phyloP scores from a whole-genome alignment of 129 eudicot genomes.

The Scalesia atractyloides region DNA sequence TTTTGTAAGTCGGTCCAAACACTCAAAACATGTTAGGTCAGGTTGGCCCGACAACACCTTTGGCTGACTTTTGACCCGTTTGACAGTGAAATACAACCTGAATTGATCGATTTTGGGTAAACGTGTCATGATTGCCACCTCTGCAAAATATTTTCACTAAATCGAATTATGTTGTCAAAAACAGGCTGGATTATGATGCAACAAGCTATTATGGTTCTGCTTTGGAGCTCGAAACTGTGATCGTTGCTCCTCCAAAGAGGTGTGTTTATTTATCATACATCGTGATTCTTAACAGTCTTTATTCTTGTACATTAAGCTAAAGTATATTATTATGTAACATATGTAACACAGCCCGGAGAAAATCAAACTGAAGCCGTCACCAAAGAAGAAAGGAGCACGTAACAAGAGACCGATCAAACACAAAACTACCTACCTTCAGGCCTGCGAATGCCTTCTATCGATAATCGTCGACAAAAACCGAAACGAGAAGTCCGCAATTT shows the following conservation, averaged over 20 bases:
- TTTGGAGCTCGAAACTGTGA: slow-evolving; percentile 42
- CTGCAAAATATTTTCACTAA: neutral
- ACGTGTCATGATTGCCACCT: neutral
- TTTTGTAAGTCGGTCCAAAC: too few relatives aligned
- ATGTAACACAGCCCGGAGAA: slow-evolving; percentile 55
- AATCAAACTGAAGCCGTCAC: slow-evolving; percentile 41
- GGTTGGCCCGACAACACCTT: neutral
- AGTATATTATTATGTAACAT: neutral
- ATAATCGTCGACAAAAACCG: slow-evolving; percentile 63
- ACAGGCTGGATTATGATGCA: slow-evolving; percentile 49
- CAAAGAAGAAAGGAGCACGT: slow-evolving; percentile 48
- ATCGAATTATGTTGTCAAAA: neutral
- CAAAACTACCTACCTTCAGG: slow-evolving; percentile 54
- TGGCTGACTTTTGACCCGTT: neutral
- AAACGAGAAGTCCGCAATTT: slow-evolving; percentile 42
- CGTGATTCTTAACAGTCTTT: neutral
- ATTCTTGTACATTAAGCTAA: neutral
- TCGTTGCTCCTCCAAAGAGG: slow-evolving; percentile 59
- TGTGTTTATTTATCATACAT: slow-evolving; percentile 16
- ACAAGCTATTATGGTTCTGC: slow-evolving; percentile 48
- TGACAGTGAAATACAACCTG: neutral
- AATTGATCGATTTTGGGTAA: neutral
- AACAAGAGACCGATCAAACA: slow-evolving; percentile 46
- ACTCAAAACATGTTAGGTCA: too few relatives aligned
- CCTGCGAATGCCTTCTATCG: slow-evolving; percentile 83